Evolutionary conservation across 1,284 basidiomycete species (phyloP).

Genomic region (Irpex sp.): DNA sequence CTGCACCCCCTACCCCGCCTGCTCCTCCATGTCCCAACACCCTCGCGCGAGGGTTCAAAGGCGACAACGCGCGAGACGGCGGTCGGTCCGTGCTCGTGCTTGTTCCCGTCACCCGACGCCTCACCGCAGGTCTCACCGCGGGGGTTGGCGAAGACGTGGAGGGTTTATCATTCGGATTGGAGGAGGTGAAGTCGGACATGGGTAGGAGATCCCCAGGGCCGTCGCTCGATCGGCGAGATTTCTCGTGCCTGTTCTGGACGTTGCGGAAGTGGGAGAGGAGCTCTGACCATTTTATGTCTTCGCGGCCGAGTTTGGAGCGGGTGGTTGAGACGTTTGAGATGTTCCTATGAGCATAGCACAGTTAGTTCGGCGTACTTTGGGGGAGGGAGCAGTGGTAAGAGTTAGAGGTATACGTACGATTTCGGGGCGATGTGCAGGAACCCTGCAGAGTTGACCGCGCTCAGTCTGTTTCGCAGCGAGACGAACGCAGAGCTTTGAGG

Average conservation of each 20-base stretch:
- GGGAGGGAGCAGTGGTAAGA: not conserved
- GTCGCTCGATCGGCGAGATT: slow-evolving; percentile 66
- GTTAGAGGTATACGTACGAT: slow-evolving; percentile 40
- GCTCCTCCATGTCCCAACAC: not conserved
- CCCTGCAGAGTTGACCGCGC: slow-evolving; percentile 92
- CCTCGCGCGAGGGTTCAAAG: slow-evolving; percentile 68
- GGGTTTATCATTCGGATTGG: slow-evolving; percentile 3
- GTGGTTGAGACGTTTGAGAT: slow-evolving; percentile 38
- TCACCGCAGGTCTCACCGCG: slow-evolving; percentile 38
- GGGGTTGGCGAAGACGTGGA: slow-evolving; percentile 4
- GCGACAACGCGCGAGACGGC: slow-evolving; percentile 47
- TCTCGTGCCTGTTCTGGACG: slow-evolving; percentile 85
- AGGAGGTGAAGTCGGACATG: not conserved
- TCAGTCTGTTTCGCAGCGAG: slow-evolving; percentile 90
- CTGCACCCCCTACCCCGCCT: no score
- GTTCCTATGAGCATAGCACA: slow-evolving; percentile 13
- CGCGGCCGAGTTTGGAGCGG: slow-evolving; percentile 75
- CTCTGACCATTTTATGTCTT: slow-evolving; percentile 94
- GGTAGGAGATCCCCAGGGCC: slow-evolving; percentile 36
- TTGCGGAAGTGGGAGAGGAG: slow-evolving; percentile 82
- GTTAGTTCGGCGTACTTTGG: not conserved
- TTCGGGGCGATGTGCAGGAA: slow-evolving; percentile 87
- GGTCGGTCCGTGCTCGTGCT: slow-evolving; percentile 26
- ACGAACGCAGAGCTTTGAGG: slow-evolving; percentile 97
- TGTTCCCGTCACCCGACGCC: slow-evolving; percentile 61